Evolutionary conservation across 2,329 filamentous ascomycete species (phyloP).

Genomic region (Aureobasidium sp.): DNA sequence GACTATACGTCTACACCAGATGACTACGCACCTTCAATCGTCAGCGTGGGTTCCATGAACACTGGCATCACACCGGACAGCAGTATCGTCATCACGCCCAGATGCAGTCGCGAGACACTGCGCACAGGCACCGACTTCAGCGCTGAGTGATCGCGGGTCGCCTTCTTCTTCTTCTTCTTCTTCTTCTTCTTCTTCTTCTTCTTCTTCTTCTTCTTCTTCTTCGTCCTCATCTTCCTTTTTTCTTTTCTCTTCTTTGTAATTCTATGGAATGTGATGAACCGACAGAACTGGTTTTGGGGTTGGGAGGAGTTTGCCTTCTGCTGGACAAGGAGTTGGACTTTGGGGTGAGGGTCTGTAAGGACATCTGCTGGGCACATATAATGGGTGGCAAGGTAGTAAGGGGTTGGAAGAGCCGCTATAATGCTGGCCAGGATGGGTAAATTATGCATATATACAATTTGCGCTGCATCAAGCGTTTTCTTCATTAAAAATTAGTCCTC

Average conservation of each 20-base stretch:
- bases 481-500: background rate
- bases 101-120: slow-evolving; percentile 34
- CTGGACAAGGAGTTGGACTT: slow-evolving; percentile 5
- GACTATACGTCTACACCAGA: slow-evolving; percentile 36
- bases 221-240: background rate
- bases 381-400: background rate
- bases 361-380: background rate
- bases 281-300: background rate
- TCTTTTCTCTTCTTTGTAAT: background rate
- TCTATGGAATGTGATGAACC: background rate
- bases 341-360: background rate
- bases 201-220: background rate
- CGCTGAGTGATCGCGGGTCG: background rate
- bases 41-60: slow-evolving; percentile 22
- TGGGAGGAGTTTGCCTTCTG: background rate
- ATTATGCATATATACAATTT: background rate
- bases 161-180: background rate
- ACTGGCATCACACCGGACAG: slow-evolving; percentile 30
- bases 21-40: slow-evolving; percentile 21
- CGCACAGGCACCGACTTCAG: slow-evolving; percentile 18
- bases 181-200: background rate
- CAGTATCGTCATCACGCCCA: slow-evolving; percentile 34
- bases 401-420: background rate
- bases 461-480: background rate
- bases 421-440: background rate